phyloP scores from a whole-genome alignment of 2,329 filamentous ascomycete genomes.

The Ceratocystis harringtonii region DNA sequence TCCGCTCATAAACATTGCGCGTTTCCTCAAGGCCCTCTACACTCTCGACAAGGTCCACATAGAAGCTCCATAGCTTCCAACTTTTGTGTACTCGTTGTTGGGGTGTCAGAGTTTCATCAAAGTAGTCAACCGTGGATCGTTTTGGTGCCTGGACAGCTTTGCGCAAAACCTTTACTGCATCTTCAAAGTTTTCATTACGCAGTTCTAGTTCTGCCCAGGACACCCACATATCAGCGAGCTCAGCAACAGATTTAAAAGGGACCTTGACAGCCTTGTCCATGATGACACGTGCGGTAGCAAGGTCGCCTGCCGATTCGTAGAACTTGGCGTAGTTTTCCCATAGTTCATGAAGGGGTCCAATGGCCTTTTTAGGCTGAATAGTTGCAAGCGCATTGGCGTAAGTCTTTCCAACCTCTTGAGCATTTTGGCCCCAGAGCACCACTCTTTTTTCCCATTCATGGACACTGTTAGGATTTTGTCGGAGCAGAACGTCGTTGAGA shows the following conservation, averaged over 20 bases:
- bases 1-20: slow-evolving; percentile 85
- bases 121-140: slow-evolving; percentile 96
- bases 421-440: slow-evolving; percentile 89
- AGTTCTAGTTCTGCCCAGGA: slow-evolving; percentile 99
- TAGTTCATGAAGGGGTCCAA: slow-evolving; percentile 83
- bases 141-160: slow-evolving; percentile 97
- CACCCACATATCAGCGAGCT: slow-evolving; percentile 96
- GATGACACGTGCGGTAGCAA: slow-evolving; percentile 75
- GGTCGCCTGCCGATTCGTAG: slow-evolving; percentile 76
- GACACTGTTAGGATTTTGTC: slow-evolving; percentile 94
- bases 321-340: slow-evolving; percentile 97
- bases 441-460: slow-evolving; percentile 95
- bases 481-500: slow-evolving; percentile 84
- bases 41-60: slow-evolving; percentile 93
- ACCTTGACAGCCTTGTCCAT: slow-evolving; percentile 98
- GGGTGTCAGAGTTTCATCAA: slow-evolving; percentile 83
- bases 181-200: slow-evolving; percentile 88
- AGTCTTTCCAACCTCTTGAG: slow-evolving; percentile 77
- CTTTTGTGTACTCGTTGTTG: slow-evolving; percentile 97
- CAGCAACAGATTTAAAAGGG: slow-evolving; percentile 91
- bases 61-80: slow-evolving; percentile 99
- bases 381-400: slow-evolving; percentile 90
- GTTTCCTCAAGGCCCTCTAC: slow-evolving; percentile 85
- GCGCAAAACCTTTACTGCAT: slow-evolving; percentile 87
- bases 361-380: slow-evolving; percentile 84